Percentiles rank a stretch among this genome's conserved stretches.
phyloP scores from a whole-genome alignment of 495 filamentous ascomycete species.

The Penicillium waksmanii region DNA sequence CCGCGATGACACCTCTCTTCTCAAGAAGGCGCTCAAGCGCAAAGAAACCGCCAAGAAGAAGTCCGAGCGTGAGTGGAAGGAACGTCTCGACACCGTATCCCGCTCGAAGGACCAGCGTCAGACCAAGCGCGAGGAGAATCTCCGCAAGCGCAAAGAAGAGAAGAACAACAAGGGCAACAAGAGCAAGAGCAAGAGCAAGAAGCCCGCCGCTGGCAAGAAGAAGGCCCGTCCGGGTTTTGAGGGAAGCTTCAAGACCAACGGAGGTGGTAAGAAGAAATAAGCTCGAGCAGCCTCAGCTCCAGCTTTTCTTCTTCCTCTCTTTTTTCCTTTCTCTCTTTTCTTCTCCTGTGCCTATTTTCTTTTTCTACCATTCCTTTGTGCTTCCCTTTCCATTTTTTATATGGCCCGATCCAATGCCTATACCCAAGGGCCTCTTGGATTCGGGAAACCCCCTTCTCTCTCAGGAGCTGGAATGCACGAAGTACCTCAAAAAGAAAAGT shows the following conservation, averaged over 20 bases:
- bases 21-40: conserved; percentile 94
- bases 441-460: conserved; percentile 14
- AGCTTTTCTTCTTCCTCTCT: conserved; percentile 43
- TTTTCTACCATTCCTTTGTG: conserved; percentile 23
- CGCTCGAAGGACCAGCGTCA: conserved; percentile 78
- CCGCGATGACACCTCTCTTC: conserved; percentile 80
- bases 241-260: conserved; percentile 76
- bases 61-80: conserved; percentile 87
- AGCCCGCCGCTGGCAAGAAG: conserved; percentile 55
- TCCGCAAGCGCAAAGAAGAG: conserved; percentile 79
- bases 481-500: conserved; percentile 30
- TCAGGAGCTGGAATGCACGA: conserved; percentile 11
- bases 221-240: conserved; percentile 84
- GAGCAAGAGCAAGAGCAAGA: conserved; percentile 67
- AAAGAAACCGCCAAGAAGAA: conserved; percentile 89
- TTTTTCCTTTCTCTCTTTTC: conserved; percentile 32
- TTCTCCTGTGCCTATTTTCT: conserved; percentile 18
- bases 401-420: conserved; percentile 13
- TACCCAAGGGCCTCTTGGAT: conserved; percentile 17
- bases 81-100: conserved; percentile 73
- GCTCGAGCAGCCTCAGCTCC: conserved; percentile 1
- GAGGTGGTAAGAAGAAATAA: conserved; percentile 51
- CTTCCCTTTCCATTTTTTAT: conserved; percentile 25
- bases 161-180: conserved; percentile 63
- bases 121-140: conserved; percentile 86